Evolutionary conservation across 2,329 filamentous ascomycete genomes (phyloP), one percentile per base, ranked within the genome.

Genomic region (Colletotrichum scovillei): DNA sequence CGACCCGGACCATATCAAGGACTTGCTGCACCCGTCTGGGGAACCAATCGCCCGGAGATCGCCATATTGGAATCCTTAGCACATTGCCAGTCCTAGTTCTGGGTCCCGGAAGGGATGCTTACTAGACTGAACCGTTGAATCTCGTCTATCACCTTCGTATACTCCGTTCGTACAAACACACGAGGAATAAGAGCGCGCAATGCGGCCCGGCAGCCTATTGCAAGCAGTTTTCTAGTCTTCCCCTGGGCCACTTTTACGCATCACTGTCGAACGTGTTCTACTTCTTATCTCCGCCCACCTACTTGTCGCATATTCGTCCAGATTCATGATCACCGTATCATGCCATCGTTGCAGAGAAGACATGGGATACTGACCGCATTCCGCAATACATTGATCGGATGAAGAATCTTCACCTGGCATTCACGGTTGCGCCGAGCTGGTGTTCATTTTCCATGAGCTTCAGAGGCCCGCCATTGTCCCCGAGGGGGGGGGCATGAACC

Each of bases 131-230:
- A 64, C 42, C 59, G 53, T 22, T 56, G n/a, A 35, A 26, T 42
- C 22, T 46, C n/a, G 30, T 24, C 38, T 46, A 49, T 42, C 38
- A 8, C 38, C 14, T 42, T 5, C 38, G 38, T 19, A 35, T 19
- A 5, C 38, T 19, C 16, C 38, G 16, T 19, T 42, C 14, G 16
- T 19, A 19, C 28, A 22, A 4, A 11, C 35, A 19, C 14, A 69
- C 56, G 30, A 57, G 42, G 9, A 53, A 12, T 32, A 5, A 22
- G 52, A 46, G n/a, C 24, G 26, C 59, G 66, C 55, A 38, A 56
- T 24, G n/a, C 55, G 53, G 59, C 59, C 66, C n/a, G 32, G 66
- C 22, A 64, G 32, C 16, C 46, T 42, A 55, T 64, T 32, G 26
- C 59, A 64, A 64, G 19, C 24, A 58, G 11, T 30, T 32, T 53